Base-by-base conservation (phyloP, 139 green algal genomes). In the Closterium sp. region DNA sequence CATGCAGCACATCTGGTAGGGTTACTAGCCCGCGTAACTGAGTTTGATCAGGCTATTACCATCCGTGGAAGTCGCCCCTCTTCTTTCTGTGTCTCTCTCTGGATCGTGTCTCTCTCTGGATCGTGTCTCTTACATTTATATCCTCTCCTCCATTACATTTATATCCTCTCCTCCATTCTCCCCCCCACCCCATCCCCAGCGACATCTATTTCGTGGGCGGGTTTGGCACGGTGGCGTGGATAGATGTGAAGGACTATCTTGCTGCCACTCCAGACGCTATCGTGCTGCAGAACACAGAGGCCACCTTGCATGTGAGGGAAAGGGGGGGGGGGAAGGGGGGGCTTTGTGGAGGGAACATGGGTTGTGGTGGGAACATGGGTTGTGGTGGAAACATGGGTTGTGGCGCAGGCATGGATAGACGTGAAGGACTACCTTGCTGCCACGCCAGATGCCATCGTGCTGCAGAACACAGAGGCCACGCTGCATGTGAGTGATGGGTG, bases 151-250 rank as follows among this genome's bases (percentile, higher is more conserved):
- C n/a, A n/a, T n/a, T n/a, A 21, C 43, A 16, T 66, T 21, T 66
- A 10, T 25, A 66, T 25, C 43, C 43, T 1, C 9, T 25, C 43
- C 21, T 66, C 38, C 4, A 1, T 10, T 66, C 4, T 1, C 38
- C 38, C 38, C 38, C 38, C 19, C 38, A 5, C 4, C 43, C 43
- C 21, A 10, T 66, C 43, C 9, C 21, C 91, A 94, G 91, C 34
- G 98, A 99, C 96, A 98, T 99, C 91, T 99, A 99, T 93, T 99
- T 99, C 93, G 97, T 99, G 23, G 97, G 97, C 33, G 97, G 97
- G 34, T 99, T 98, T 94, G 98, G 98, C 34, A 98, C 97, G 3
- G 95, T 98, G 86, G 95, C 97, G 84, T 99, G 98, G 98, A 96
- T 99, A 66, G 96, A 98, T 31, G 94, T 97, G 5, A 93, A 93